Base-by-base conservation (phyloP, 768 basidiomycete genomes). In the Hygrocybe punicea region DNA sequence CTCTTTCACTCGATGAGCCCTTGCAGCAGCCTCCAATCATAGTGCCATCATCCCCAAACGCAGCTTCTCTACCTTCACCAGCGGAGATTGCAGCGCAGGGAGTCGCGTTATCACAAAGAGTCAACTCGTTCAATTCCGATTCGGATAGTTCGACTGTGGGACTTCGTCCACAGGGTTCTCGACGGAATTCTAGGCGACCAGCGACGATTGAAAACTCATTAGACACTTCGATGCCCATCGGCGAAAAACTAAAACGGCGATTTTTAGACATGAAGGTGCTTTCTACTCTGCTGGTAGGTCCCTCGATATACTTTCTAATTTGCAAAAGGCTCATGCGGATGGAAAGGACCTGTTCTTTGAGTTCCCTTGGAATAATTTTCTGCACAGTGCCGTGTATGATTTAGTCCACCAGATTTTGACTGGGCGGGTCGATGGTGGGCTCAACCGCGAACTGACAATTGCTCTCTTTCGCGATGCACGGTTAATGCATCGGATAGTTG, bases 351-450 rank as follows among this genome's bases (percentile, higher is more conserved):
- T 98, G 36, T 98, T 98, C 78, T 98, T 98, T 68, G 87, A 89
- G 58, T 97, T 88, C 65, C 94, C 95, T 1, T 93, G 91, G 88
- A 98, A 99, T 73, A 98, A 98, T 68, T 98, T 98, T 70, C 74
- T 98, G 29, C 97, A 99, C 69, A 93, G 91, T 65, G 88, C 94
- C 29, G 93, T 97, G 16, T 98, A 98, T 67, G 97, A 99, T 69
- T 77, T 97, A 57, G 79, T 98, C 1, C 97, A 98, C 67, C 97
- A 98, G 70, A 87, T 98, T 45, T 79, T 99, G 55, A 95, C 91
- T 1, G 95, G 93, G 13, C 83, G 86, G 23, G 81, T 94, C 19
- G 90, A 93, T 45, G 77, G 78, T n/a, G 87, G 91, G 3, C 79
- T 84, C 51, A 97, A 97, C 65, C 84, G 91, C 56, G 88, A 94